Base-by-base conservation (phyloP, 768 basidiomycete genomes). In the Tubosaeta brunneosetosa region DNA sequence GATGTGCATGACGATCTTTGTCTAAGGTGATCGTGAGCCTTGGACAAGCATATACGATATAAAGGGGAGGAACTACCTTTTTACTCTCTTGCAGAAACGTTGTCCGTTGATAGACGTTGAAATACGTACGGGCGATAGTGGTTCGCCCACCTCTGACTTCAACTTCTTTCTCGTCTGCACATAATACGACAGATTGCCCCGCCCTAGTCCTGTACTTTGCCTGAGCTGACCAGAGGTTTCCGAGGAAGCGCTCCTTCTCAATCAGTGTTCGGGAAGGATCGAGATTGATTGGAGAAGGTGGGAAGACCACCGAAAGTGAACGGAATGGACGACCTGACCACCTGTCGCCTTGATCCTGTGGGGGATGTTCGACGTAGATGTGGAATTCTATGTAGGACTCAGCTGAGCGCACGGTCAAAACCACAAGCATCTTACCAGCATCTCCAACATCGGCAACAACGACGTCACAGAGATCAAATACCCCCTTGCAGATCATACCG, bases 241-340 rank as follows among this genome's bases (percentile, higher is more conserved):
- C 85, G 31, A 97, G 70, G 64, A 97, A 97, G 9, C 87, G 80
- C 37, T 77, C 77, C 69, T 94, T 95, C 66, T 89, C 88, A 7
- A 64, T 66, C 51, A 81, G 77, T 4, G 83, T 80, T 49, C 80
- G 77, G 0, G 73, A 69, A 16, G 88, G 86, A 62, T 92, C 87
- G 32, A 86, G 65, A 52, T 84, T 82, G 41, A 81, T 64, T 0
- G 85, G 75, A 31, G 78, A 71, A 27, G 91, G 88, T 3, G 92
- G 90, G 51, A 82, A 80, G 8, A 93, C 91, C 7, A 87, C 86
- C 3, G 85, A 80, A 50, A 88, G 75, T 1, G 86, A 81, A 22
- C 97, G 84, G 65, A 94, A 88, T 11, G 91, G 78, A 10, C 97
- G 86, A 36, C 86, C 88, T 14, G 85, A 83, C 93, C 95, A 98